Percentiles rank a stretch among this genome's conserved stretches.
Evolutionary conservation across 1,284 basidiomycete genomes (phyloP).

Genomic region (Cystobasidium sp.): DNA sequence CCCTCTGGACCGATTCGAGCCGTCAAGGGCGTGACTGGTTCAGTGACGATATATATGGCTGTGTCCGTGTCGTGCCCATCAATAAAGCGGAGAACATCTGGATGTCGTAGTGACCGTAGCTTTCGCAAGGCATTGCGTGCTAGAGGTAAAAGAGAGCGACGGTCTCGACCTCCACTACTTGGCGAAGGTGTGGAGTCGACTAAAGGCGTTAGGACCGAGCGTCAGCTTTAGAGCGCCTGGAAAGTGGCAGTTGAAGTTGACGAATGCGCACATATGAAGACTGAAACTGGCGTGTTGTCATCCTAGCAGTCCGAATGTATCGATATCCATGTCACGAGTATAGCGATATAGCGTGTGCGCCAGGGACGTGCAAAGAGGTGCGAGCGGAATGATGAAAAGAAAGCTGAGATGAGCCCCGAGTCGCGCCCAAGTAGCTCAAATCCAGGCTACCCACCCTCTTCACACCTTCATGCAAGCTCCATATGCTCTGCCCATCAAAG

Average conservation of each 20-base stretch:
- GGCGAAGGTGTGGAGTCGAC: conserved; percentile 66
- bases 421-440: background rate
- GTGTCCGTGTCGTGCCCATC: conserved; percentile 71
- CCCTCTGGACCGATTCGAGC: conserved; percentile 62
- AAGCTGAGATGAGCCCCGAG: background rate
- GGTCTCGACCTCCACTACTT: conserved; percentile 59
- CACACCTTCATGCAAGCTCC: conserved; percentile 82
- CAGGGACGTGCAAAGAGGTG: background rate
- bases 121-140: conserved; percentile 91
- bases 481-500: conserved; percentile 72
- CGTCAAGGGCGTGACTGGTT: conserved; percentile 83
- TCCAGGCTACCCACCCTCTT: conserved; percentile 69
- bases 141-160: conserved; percentile 67
- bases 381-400: background rate
- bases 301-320: conserved; percentile 65
- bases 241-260: background rate
- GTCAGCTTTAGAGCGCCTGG: background rate
- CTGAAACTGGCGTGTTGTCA: conserved; percentile 77
- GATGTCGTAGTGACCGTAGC: conserved; percentile 88
- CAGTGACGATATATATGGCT: conserved; percentile 89
- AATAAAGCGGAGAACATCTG: conserved; percentile 92
- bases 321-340: conserved; percentile 3
- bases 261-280: conserved; percentile 70
- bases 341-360: background rate
- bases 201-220: conserved; percentile 33